Conservation (phyloP, 305 asterid species). For the Solanum hybrid region DNA sequence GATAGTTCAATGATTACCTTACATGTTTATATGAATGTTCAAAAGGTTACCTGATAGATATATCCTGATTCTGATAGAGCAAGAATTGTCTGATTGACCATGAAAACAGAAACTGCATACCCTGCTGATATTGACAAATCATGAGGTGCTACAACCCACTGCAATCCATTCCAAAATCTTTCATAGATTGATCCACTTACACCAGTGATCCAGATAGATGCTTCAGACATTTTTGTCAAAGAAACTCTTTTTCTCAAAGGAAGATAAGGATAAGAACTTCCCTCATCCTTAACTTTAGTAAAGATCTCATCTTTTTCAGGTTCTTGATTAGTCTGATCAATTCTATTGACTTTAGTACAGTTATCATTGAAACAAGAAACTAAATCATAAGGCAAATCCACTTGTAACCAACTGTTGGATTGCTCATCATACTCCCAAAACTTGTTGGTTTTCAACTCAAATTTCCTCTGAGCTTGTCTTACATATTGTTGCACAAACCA, state of each 20-base stretch:
- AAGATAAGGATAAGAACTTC: not conserved
- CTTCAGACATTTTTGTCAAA: slow-evolving; percentile 59
- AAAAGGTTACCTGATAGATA: slow-evolving; percentile 47
- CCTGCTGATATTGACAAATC: slow-evolving; percentile 57
- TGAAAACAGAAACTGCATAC: slow-evolving; percentile 49
- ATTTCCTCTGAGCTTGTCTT: slow-evolving; percentile 21
- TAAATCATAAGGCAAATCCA: slow-evolving; percentile 49
- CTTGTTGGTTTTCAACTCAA: slow-evolving; percentile 47
- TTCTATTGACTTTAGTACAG: slow-evolving; percentile 42
- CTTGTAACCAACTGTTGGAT: slow-evolving; percentile 59
- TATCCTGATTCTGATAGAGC: slow-evolving; percentile 58
- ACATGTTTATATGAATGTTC: not conserved
- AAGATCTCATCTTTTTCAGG: slow-evolving; percentile 2
- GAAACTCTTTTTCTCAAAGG: slow-evolving; percentile 53
- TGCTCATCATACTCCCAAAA: slow-evolving; percentile 66
- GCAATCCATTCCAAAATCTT: slow-evolving; percentile 83
- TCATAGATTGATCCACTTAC: slow-evolving; percentile 76
- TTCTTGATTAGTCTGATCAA: slow-evolving; percentile 16
- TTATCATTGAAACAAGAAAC: slow-evolving; percentile 42
- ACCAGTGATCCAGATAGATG: slow-evolving; percentile 77
- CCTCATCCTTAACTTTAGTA: not conserved
- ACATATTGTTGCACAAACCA: slow-evolving; percentile 27
- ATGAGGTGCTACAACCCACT: slow-evolving; percentile 88
- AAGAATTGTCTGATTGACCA: slow-evolving; percentile 60
- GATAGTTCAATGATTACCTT: not conserved